Base-by-base conservation (phyloP, 1,284 basidiomycete species). In the Wallemia ichthyophaga region DNA sequence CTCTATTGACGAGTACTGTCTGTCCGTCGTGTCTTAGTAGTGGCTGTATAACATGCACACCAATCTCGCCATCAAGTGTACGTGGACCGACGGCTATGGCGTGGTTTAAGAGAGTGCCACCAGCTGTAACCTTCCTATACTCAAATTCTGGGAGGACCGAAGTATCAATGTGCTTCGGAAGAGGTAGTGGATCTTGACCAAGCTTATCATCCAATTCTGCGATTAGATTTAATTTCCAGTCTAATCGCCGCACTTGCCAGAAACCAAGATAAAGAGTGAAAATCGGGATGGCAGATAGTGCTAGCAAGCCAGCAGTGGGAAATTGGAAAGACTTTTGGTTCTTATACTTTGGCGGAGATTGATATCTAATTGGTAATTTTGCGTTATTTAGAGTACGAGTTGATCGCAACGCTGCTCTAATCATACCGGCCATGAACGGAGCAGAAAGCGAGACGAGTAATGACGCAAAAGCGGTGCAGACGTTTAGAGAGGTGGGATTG, bases 131-230 rank as follows among this genome's bases (percentile, higher is more conserved):
- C 67, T 85, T 82, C 25, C 89, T 80, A 70, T 80, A 94, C 2
- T 80, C 74, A 66, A 89, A 92, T 59, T 96, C 86, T 17, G 85
- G 83, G 56, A 92, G 74, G 2, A 77, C 81, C 5, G 65, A 64
- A 13, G 71, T 64, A 61, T 96, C 92, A 72, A 98, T 81, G 69
- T 79, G 78, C 53, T 75, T 75, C 1, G 92, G 92, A 25, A 99
- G 73, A 25, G 73, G 68, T 61, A 98, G 76, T 0, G 94, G 84
- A 31, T 79, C 78, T 27, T 82, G 76, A 62, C 82, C 76, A 26
- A 96, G 73, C 71, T 96, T 95, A 69, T 85, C 80, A 67, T 95
- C 85, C 54, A 98, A 75, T 67, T 96, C 87, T 63, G 95, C 86
- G 63, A 98, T 95, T 61, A 98, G 75, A 58, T 78, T 77, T 27